Evolutionary conservation across 495 filamentous ascomycete genomes (phyloP).

Genomic region (Daldinia grandis): DNA sequence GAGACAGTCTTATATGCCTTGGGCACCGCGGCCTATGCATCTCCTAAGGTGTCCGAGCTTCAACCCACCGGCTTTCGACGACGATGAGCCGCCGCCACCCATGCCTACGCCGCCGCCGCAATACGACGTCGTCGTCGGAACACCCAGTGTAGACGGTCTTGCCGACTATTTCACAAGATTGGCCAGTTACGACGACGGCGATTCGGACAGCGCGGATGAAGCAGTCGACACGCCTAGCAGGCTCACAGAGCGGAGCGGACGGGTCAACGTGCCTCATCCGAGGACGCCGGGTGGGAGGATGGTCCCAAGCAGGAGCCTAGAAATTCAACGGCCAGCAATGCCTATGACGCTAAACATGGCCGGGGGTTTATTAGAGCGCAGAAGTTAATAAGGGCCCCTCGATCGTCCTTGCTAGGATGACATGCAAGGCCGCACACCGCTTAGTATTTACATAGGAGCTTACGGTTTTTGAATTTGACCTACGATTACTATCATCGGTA

Average conservation of each 20-base stretch:
- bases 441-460: constrained; percentile 4
- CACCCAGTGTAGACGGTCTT: constrained; percentile 78
- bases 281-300: constrained; percentile 60
- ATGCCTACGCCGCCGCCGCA: constrained; percentile 86
- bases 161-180: constrained; percentile 86
- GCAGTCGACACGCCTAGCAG: constrained; percentile 48
- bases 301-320: constrained; percentile 58
- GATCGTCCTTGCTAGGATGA: neutral
- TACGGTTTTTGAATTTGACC: constrained; percentile 10
- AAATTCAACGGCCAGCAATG: constrained; percentile 54
- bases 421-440: neutral
- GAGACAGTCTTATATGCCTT: constrained; percentile 35
- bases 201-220: constrained; percentile 49
- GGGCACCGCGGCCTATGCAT: constrained; percentile 76
- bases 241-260: constrained; percentile 52
- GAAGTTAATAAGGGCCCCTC: constrained; percentile 17
- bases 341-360: constrained; percentile 45
- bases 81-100: constrained; percentile 79
- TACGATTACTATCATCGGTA: constrained; percentile 23
- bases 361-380: constrained; percentile 34
- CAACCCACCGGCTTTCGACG: constrained; percentile 91
- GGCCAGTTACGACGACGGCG: constrained; percentile 54
- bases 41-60: constrained; percentile 86
- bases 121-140: constrained; percentile 85
- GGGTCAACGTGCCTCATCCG: constrained; percentile 65